Conservation (phyloP, 2,329 filamentous ascomycete species). For the Penicillium sp. region DNA sequence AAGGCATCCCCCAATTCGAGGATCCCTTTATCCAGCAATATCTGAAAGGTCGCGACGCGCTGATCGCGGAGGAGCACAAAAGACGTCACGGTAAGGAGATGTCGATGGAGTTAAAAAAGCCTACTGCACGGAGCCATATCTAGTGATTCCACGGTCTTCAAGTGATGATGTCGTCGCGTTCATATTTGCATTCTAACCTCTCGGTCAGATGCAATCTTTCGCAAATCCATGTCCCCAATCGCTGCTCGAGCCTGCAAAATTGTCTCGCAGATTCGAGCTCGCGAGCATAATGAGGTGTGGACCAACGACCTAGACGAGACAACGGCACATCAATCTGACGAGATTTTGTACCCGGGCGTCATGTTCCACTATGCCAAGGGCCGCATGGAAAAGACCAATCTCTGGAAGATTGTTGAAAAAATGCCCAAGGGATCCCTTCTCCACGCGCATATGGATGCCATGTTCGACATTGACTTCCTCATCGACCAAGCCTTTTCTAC, state of each 20-base stretch:
- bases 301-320: slow-evolving; percentile 65
- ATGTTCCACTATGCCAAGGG: slow-evolving; percentile 84
- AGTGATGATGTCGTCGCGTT: not conserved
- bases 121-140: too few species aligned
- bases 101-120: too few species aligned
- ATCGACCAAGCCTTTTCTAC: slow-evolving; percentile 64
- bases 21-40: slow-evolving; percentile 83
- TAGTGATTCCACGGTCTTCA: too few species aligned
- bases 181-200: not conserved
- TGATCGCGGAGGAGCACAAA: slow-evolving; percentile 75
- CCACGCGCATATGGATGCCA: slow-evolving; percentile 85
- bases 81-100: slow-evolving; percentile 64
- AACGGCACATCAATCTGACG: slow-evolving; percentile 55
- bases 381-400: slow-evolving; percentile 74
- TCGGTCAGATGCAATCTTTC: slow-evolving; percentile 25
- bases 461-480: slow-evolving; percentile 80
- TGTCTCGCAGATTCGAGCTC: slow-evolving; percentile 68
- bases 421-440: slow-evolving; percentile 73
- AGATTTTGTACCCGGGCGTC: slow-evolving; percentile 76
- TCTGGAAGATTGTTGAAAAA: slow-evolving; percentile 76
- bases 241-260: slow-evolving; percentile 72
- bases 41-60: slow-evolving; percentile 63
- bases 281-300: slow-evolving; percentile 74
- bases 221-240: slow-evolving; percentile 63
- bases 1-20: slow-evolving; percentile 43